These are phyloP conservation scores for Lachancea quebecensis DNA, from an alignment of 805 yeast species.

Conservation along the genomic window DNA sequence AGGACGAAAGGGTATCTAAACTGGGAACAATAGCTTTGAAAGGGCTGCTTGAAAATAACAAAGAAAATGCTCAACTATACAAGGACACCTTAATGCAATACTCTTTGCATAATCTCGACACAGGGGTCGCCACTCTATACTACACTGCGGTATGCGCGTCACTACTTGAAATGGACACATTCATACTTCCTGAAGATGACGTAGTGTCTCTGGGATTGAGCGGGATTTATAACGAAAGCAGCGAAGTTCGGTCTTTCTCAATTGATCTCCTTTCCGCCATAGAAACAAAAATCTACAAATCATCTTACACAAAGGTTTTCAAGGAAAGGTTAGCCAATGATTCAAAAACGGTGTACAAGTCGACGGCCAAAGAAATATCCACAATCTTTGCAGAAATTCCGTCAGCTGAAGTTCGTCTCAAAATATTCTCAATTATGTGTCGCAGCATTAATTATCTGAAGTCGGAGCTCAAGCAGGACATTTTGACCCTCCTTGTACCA, in stretches of 20 bases:
- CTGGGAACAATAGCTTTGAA: slow-evolving; percentile 67
- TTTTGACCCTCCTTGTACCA: slow-evolving; percentile 74
- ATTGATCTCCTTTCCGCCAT: slow-evolving; percentile 59
- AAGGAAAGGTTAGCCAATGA: slow-evolving; percentile 66
- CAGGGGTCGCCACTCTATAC: slow-evolving; percentile 56
- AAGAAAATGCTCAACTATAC: slow-evolving; percentile 43
- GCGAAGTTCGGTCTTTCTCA: slow-evolving; percentile 64
- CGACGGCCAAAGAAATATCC: slow-evolving; percentile 76
- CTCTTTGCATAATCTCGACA: slow-evolving; percentile 46
- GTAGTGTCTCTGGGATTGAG: slow-evolving; percentile 68
- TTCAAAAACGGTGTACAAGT: slow-evolving; percentile 77
- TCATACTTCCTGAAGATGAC: slow-evolving; percentile 53
- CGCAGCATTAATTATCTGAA: slow-evolving; percentile 56
- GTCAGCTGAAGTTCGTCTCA: slow-evolving; percentile 54
- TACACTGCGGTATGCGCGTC: slow-evolving; percentile 67
- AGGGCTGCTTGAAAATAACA: slow-evolving; percentile 58
- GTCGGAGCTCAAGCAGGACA: slow-evolving; percentile 61
- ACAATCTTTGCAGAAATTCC: slow-evolving; percentile 55
- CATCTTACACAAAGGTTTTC: slow-evolving; percentile 49
- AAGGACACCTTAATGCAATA: slow-evolving; percentile 65
- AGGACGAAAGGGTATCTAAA: slow-evolving; percentile 48
- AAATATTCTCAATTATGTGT: slow-evolving; percentile 65
- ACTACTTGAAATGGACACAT: slow-evolving; percentile 41
- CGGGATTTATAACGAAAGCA: slow-evolving; percentile 68
- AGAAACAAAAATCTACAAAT: slow-evolving; percentile 53